Evolutionary conservation across 495 filamentous ascomycete genomes (phyloP).

Genomic region (Acidiella bohemica): DNA sequence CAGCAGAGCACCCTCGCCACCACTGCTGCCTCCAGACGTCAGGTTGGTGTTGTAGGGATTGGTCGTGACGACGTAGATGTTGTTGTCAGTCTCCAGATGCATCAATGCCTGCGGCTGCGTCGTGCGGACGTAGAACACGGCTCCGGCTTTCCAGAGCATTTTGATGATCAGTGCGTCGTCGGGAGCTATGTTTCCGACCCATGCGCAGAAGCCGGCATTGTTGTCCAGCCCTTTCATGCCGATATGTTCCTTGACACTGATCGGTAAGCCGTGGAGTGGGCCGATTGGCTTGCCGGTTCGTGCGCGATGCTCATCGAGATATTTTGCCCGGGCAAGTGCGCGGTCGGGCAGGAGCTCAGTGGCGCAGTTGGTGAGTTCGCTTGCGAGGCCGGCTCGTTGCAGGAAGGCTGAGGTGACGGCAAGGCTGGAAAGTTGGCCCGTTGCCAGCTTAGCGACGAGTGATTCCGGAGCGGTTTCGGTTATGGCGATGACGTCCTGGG

Average conservation of each 20-base stretch:
- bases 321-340: constrained; percentile 25
- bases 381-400: constrained; percentile 45
- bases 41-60: constrained; percentile 44
- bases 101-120: constrained; percentile 47
- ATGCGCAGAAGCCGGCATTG: constrained; percentile 37
- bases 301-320: constrained; percentile 26
- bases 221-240: constrained; percentile 41
- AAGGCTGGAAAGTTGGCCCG: constrained; percentile 31
- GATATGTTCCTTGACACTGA: constrained; percentile 55
- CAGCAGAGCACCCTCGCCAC: constrained; percentile 54
- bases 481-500: constrained; percentile 35
- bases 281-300: constrained; percentile 34
- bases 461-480: constrained; percentile 36
- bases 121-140: constrained; percentile 40
- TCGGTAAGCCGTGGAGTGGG: constrained; percentile 54
- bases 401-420: constrained; percentile 45
- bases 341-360: constrained; percentile 49
- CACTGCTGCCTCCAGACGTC: constrained; percentile 49
- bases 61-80: constrained; percentile 45
- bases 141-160: constrained; percentile 35
- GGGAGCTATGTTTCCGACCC: constrained; percentile 30
- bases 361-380: constrained; percentile 46
- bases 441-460: constrained; percentile 34
- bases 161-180: constrained; percentile 37
- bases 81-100: constrained; percentile 44